Base-by-base conservation (phyloP, 176 grass and related monocot genomes). In the Carex parvula region DNA sequence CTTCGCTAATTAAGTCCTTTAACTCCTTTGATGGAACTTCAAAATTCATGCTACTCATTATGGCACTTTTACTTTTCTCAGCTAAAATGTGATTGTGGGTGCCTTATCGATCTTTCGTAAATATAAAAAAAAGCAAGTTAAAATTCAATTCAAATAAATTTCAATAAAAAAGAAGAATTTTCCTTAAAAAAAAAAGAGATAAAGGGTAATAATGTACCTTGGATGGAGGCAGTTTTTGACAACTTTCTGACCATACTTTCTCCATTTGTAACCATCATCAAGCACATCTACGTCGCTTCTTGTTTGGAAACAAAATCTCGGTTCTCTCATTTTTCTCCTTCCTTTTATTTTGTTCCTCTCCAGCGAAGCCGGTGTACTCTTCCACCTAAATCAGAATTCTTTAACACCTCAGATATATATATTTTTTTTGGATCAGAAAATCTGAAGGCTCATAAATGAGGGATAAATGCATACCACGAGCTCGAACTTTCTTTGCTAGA, bases 221-320 rank as follows among this genome's bases (percentile, higher is more conserved):
- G 95, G 95, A 90, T 97, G 95, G 21, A 97, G 89, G 80, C 95
- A 93, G 84, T 97, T 97, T 87, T 97, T 97, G 70, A 97, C 95
- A 82, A 97, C 89, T 88, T 97, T 97, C 86, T 97, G 95, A 5
- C 95, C 95, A 84, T 97, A 97, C 82, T 97, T 97, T 77, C 95
- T 94, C 95, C 95, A 97, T 80, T 97, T 97, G 86, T 97, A 97
- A 21, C 95, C 95, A 82, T 97, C 95, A 75, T 97, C 92, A 16
- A 97, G 84, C 17, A 97, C 95, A 93, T 97, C 95, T 12, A 97
- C 84, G 16, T 97, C 95, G 64, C 92, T 97, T 85, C 92, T 90
- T 20, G 95, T 97, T 84, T 97, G 95, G 89, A 97, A 97, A 86
- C 95, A 97, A 74, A 97, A 97, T 85, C 95, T 97, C 9, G 95